Percentiles rank a stretch among this genome's conserved stretches.
phyloP scores from a whole-genome alignment of 768 basidiomycete species.

The Arthromyces matolae region DNA sequence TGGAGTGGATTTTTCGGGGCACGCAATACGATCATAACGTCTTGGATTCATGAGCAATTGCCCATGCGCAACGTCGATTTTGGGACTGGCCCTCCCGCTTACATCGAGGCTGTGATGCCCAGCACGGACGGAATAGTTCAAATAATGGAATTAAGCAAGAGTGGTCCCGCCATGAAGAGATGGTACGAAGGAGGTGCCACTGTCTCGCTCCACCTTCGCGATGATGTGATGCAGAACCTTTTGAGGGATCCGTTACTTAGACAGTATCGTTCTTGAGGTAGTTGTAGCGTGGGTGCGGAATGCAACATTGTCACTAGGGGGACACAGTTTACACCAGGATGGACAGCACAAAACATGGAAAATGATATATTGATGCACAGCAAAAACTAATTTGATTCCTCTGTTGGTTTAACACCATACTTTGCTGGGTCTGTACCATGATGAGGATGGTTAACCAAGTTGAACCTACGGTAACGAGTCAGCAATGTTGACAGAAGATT shows the following conservation, averaged over 20 bases:
- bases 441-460: conserved; percentile 86
- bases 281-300: too few relatives aligned
- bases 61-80: conserved; percentile 32
- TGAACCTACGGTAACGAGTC: conserved; percentile 66
- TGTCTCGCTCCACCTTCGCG: conserved; percentile 20
- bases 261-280: conserved; percentile 13
- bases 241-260: conserved; percentile 23
- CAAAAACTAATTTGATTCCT: conserved; percentile 15
- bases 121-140: conserved; percentile 30
- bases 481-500: not conserved
- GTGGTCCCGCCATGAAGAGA: not conserved
- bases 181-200: conserved; percentile 25
- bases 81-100: conserved; percentile 23
- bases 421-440: conserved; percentile 86
- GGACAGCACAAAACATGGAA: not conserved
- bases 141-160: conserved; percentile 23
- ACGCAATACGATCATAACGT: conserved; percentile 29
- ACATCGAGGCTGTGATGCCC: conserved; percentile 31
- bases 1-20: conserved; percentile 34
- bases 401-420: conserved; percentile 47
- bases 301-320: not conserved
- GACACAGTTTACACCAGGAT: not conserved
- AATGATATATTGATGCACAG: not conserved
- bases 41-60: conserved; percentile 27
- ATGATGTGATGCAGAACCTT: conserved; percentile 21